Conservation (phyloP, 441 rosid species). For the Cnidoscolus chayamansa region DNA sequence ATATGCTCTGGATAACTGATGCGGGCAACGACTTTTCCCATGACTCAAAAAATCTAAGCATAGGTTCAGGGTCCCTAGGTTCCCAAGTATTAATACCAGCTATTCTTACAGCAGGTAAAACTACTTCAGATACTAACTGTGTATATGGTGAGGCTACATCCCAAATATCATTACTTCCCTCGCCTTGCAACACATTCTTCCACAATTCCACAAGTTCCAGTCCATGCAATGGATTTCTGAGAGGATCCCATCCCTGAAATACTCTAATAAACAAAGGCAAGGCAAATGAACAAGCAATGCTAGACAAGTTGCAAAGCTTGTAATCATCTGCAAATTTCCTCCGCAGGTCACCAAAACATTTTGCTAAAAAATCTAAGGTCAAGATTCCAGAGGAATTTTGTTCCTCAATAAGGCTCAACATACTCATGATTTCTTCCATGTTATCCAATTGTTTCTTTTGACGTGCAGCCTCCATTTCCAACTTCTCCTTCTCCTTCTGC, state of each 20-base stretch:
- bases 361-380: slow-evolving; percentile 59
- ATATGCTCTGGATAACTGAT: slow-evolving; percentile 53
- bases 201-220: slow-evolving; percentile 53
- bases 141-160: slow-evolving; percentile 55
- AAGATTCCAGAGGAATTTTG: slow-evolving; percentile 51
- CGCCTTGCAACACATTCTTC: slow-evolving; percentile 67
- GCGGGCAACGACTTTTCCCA: slow-evolving; percentile 73
- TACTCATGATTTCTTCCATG: slow-evolving; percentile 51
- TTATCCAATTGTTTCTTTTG: slow-evolving; percentile 56
- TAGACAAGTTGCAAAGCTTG: slow-evolving; percentile 65
- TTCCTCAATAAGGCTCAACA: slow-evolving; percentile 47
- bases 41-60: slow-evolving; percentile 75
- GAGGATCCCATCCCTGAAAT: slow-evolving; percentile 97
- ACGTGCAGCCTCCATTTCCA: slow-evolving; percentile 43
- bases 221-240: slow-evolving; percentile 60
- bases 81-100: slow-evolving; percentile 87
- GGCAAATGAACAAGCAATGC: slow-evolving; percentile 70
- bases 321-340: slow-evolving; percentile 63
- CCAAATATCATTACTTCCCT: slow-evolving; percentile 66
- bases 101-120: slow-evolving; percentile 74
- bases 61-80: slow-evolving; percentile 86
- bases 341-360: slow-evolving; percentile 47
- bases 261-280: slow-evolving; percentile 70
- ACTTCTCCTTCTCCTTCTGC: slow-evolving; percentile 73
- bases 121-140: slow-evolving; percentile 71